phyloP scores from a whole-genome alignment of 1,284 basidiomycete genomes.

The Schizophyllum amplum region DNA sequence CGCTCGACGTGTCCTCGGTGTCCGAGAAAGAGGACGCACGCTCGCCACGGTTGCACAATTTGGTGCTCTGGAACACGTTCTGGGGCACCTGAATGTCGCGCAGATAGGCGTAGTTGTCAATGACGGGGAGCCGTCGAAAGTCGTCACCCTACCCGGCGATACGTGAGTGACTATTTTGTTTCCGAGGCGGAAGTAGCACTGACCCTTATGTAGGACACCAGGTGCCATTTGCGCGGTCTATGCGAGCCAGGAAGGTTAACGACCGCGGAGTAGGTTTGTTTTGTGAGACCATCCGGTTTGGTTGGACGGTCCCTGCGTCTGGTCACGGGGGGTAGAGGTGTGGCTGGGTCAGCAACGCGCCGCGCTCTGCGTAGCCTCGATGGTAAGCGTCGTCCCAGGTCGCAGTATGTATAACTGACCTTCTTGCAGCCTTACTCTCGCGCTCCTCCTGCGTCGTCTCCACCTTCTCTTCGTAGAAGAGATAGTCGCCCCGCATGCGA shows the following conservation, averaged over 20 bases:
- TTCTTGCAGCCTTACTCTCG: constrained; percentile 62
- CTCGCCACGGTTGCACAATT: background rate
- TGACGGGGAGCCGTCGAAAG: constrained; percentile 6
- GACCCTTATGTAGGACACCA: constrained; percentile 72
- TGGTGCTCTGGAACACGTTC: constrained; percentile 5
- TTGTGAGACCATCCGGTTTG: constrained; percentile 63
- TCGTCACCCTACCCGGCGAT: constrained; percentile 5
- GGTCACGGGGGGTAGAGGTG: constrained; percentile 3
- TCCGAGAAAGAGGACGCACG: background rate
- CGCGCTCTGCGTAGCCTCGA: constrained; percentile 6
- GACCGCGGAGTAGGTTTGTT: constrained; percentile 72
- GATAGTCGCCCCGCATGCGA: constrained; percentile 71
- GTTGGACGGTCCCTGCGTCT: constrained; percentile 11
- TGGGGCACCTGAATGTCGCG: constrained; percentile 9
- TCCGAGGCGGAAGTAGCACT: background rate
- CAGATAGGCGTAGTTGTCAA: constrained; percentile 12
- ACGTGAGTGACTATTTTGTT: constrained; percentile 3
- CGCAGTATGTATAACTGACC: constrained; percentile 34
- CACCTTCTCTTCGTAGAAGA: constrained; percentile 75
- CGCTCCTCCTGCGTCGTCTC: constrained; percentile 68
- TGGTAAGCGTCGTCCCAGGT: constrained; percentile 1
- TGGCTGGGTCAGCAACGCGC: constrained; percentile 1
- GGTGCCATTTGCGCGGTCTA: constrained; percentile 63
- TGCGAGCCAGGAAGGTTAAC: constrained; percentile 50
- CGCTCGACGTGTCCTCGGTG: too few species aligned